A percentile compares a stretch with the other conserved stretches of the same genome.
Conservation (phyloP, 257 asterid genomes). For the Solanum sitiens region DNA sequence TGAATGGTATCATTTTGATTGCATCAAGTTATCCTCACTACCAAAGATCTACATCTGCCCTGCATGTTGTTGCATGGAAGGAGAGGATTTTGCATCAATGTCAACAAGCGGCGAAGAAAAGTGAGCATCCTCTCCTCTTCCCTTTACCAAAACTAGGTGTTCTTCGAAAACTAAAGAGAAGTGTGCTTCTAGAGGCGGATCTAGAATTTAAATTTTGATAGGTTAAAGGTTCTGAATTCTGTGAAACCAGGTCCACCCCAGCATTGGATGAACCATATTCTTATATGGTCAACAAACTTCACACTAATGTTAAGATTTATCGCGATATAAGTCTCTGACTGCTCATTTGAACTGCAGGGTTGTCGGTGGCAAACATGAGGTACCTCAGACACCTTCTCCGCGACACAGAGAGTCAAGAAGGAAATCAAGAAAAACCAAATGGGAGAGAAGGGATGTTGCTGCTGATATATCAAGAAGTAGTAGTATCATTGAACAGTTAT, state of each 20-base stretch:
- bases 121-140: constrained; percentile 18
- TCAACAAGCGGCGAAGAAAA: constrained; percentile 29
- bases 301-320: neutral
- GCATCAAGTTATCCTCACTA: constrained; percentile 54
- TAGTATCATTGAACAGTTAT: constrained; percentile 27
- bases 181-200: neutral
- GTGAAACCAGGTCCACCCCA: neutral
- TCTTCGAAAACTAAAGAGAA: neutral
- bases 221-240: neutral
- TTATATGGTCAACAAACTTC: neutral
- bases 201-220: neutral
- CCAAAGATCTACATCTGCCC: constrained; percentile 80
- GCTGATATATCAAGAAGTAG: constrained; percentile 6
- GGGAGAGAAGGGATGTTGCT: constrained; percentile 8
- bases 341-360: constrained; percentile 25
- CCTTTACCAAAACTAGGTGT: neutral
- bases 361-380: constrained; percentile 38
- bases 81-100: constrained; percentile 21
- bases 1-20: constrained; percentile 96
- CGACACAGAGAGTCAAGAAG: constrained; percentile 45
- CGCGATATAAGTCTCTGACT: neutral
- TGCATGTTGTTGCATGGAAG: constrained; percentile 64
- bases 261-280: neutral
- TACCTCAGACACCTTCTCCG: constrained; percentile 79
- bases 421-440: constrained; percentile 24